Evolutionary conservation across 2,329 filamentous ascomycete genomes (phyloP), one percentile per base, ranked within the genome.

Genomic region (Colletotrichum brevisporum): DNA sequence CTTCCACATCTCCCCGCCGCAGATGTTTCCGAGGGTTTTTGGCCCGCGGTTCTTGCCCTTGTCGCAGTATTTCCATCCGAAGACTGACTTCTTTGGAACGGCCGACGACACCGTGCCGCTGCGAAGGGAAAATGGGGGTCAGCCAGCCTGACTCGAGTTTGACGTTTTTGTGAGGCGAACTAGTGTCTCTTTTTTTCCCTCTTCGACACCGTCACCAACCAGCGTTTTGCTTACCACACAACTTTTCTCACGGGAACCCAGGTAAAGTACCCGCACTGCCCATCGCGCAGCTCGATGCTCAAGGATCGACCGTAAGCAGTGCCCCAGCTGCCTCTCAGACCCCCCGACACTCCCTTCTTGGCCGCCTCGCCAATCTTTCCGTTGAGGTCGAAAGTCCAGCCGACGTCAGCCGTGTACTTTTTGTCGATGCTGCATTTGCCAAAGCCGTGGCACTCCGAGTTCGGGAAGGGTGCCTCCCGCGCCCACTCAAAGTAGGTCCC

Each of bases 401-500:
- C 76, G 24, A 48, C 55, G 53, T 16, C 64, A n/a, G 4, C 78
- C 74, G 77, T 76, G 76, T 27, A 76, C 72, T 56, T 77, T 18
- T 63, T 48, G n/a, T n/a, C 43, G 76, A 67, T 75, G 72, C 43
- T 76, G 76, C 13, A 77, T 73, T 70, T 75, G 74, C 4, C 76
- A 75, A 78, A 78, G 76, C 3, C 75, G 78, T 69, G 77, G 71
- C 58, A 78, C 73, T 69, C 76, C 76, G 48, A 80, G 77, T 58
- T 74, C 77, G 60, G 77, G 75, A 80, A 64, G 76, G 78, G 78
- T 77, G 79, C 39, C 24, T 82, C 21, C 36, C 79, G 27, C 75
- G 47, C 61, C 52, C 54, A 72, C 15, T 71, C 53, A 26, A 71
- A 81, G 2, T 80, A 78, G 15, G 59, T 62, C 2, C 59, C 59